Evolutionary conservation across 495 filamentous ascomycete genomes (phyloP).

Genomic region (Bombardia bombarda): DNA sequence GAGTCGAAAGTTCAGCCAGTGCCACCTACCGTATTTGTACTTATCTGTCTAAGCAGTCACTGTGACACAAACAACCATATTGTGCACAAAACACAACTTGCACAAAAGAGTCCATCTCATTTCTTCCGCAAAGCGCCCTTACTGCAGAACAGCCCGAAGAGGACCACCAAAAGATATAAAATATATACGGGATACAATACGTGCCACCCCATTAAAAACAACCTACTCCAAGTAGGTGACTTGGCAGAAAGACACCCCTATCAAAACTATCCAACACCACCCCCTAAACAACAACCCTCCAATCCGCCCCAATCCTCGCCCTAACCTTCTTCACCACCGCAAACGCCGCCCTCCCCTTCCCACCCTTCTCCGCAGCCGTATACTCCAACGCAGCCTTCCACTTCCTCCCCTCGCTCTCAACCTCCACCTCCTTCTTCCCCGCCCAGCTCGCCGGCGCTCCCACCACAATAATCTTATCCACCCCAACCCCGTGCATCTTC

Average conservation of each 20-base stretch:
- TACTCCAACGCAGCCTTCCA: constrained; percentile 52
- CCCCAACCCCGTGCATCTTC: constrained; percentile 62
- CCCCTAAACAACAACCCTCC: constrained; percentile 57
- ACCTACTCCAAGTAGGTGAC: not conserved
- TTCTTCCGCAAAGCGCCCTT: too few relatives aligned
- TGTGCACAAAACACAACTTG: too few relatives aligned
- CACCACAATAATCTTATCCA: constrained; percentile 79
- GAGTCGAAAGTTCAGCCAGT: too few relatives aligned
- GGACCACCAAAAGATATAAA: too few relatives aligned
- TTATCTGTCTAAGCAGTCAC: too few relatives aligned
- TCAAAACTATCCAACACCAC: not conserved
- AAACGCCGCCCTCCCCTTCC: constrained; percentile 61
- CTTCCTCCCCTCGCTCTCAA: constrained; percentile 62
- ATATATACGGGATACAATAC: too few relatives aligned
- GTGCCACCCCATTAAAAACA: too few relatives aligned
- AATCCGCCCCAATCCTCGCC: constrained; percentile 68
- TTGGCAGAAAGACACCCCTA: too few relatives aligned
- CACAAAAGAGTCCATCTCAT: too few relatives aligned
- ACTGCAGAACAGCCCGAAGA: too few relatives aligned
- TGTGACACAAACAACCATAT: too few relatives aligned
- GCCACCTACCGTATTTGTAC: too few relatives aligned
- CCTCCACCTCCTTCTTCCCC: constrained; percentile 60
- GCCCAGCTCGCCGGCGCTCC: constrained; percentile 69
- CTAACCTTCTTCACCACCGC: constrained; percentile 74
- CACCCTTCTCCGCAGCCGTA: constrained; percentile 47